Percentiles rank a stretch among this genome's conserved stretches.
phyloP scores from a whole-genome alignment of 345 rosid species.

The Dimocarpus longan region DNA sequence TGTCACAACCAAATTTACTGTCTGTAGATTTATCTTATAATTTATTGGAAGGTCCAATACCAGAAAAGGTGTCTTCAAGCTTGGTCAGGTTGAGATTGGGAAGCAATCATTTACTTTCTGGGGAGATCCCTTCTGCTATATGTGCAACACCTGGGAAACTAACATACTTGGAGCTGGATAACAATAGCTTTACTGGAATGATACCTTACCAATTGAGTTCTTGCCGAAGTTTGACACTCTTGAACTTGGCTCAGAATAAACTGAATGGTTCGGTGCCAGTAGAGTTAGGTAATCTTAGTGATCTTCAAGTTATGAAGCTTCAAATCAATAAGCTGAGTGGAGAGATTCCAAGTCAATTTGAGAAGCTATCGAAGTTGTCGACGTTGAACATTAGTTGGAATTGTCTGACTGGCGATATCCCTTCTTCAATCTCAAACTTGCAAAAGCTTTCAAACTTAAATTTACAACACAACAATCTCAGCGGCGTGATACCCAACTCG shows the following conservation, averaged over 20 bases:
- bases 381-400: slow-evolving; percentile 60
- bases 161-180: slow-evolving; percentile 69
- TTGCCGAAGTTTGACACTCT: slow-evolving; percentile 45
- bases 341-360: slow-evolving; percentile 47
- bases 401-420: slow-evolving; percentile 56
- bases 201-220: slow-evolving; percentile 50
- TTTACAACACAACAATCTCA: slow-evolving; percentile 59
- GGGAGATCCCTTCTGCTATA: slow-evolving; percentile 35
- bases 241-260: slow-evolving; percentile 61
- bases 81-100: slow-evolving; percentile 74
- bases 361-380: slow-evolving; percentile 28
- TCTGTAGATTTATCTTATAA: slow-evolving; percentile 64
- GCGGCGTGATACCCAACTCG: slow-evolving; percentile 54
- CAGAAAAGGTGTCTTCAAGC: slow-evolving; percentile 40
- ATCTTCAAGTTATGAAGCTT: slow-evolving; percentile 62
- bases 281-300: slow-evolving; percentile 39
- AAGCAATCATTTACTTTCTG: slow-evolving; percentile 49
- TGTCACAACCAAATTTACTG: slow-evolving; percentile 36
- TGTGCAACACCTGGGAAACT: slow-evolving; percentile 33
- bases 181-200: slow-evolving; percentile 50
- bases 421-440: slow-evolving; percentile 53
- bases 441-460: slow-evolving; percentile 36
- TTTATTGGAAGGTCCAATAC: slow-evolving; percentile 43
- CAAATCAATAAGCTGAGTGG: slow-evolving; percentile 58
- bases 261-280: slow-evolving; percentile 47